Conservation (phyloP, 2,329 filamentous ascomycete species). For the Scopulariopsis brevicaulis region DNA sequence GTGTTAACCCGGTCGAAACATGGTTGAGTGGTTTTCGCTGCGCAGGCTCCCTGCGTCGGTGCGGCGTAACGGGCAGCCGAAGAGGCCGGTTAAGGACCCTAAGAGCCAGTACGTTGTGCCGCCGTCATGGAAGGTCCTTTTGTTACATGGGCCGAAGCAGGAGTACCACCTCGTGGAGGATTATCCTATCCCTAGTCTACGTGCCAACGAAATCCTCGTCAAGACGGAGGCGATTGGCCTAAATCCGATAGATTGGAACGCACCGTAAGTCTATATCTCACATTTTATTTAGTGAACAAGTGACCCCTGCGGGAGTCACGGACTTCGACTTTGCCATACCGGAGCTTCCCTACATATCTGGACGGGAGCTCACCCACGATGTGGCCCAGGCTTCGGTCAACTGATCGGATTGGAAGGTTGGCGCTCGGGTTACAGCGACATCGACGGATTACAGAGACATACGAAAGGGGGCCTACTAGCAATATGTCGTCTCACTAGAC, state of each 20-base stretch:
- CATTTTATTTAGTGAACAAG: background rate
- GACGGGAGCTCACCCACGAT: conserved; percentile 56
- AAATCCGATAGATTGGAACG: conserved; percentile 70
- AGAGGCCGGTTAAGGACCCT: background rate
- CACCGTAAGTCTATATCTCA: conserved; percentile 38
- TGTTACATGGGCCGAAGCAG: background rate
- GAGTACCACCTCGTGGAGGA: background rate
- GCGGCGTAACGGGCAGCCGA: background rate
- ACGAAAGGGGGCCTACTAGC: conserved; percentile 60
- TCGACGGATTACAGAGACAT: conserved; percentile 66
- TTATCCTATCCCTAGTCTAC: background rate
- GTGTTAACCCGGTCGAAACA: background rate
- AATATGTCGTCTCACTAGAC: conserved; percentile 54
- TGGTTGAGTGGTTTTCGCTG: background rate
- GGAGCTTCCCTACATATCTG: conserved; percentile 54
- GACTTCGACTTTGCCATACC: conserved; percentile 64
- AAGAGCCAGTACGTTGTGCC: background rate
- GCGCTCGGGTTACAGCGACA: conserved; percentile 47
- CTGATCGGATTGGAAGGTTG: conserved; percentile 12
- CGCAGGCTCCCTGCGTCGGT: background rate
- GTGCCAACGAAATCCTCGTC: conserved; percentile 44
- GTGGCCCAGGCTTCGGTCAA: conserved; percentile 29
- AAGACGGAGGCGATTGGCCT: conserved; percentile 54
- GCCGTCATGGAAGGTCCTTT: background rate
- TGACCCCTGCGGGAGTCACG: conserved; percentile 21